Evolutionary conservation across 2,329 filamentous ascomycete genomes (phyloP).

Genomic region (Septoria linicola): DNA sequence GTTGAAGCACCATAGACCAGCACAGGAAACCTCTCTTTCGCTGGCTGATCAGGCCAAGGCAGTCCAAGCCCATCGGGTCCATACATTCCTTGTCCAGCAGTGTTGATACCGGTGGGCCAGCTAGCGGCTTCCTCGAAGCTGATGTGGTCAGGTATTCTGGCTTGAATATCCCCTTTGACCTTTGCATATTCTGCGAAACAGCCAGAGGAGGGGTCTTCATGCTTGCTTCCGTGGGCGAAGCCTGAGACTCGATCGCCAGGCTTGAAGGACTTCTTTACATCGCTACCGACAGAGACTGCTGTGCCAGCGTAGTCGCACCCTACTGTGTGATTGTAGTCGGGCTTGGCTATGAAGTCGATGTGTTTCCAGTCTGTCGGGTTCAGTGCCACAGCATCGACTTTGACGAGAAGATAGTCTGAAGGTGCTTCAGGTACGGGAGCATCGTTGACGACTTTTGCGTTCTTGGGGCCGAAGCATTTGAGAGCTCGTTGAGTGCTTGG

Average conservation of each 20-base stretch:
- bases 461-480: constrained; percentile 22
- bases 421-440: constrained; percentile 16
- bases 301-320: constrained; percentile 57
- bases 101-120: constrained; percentile 52
- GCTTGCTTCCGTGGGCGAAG: constrained; percentile 46
- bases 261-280: constrained; percentile 47
- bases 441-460: constrained; percentile 16
- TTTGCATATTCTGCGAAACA: constrained; percentile 55
- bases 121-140: constrained; percentile 55
- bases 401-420: constrained; percentile 44
- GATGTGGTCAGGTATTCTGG: constrained; percentile 49
- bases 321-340: constrained; percentile 41
- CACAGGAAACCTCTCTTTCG: constrained; percentile 1
- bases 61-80: constrained; percentile 24
- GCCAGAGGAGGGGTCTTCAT: constrained; percentile 40
- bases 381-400: constrained; percentile 41
- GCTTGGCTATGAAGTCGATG: constrained; percentile 36
- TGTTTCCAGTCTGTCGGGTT: constrained; percentile 57
- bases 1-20: constrained; percentile 42
- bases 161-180: constrained; percentile 50
- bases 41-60: constrained; percentile 6
- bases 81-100: constrained; percentile 51
- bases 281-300: constrained; percentile 51
- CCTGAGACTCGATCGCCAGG: constrained; percentile 53
- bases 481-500: no score